Base-by-base conservation (phyloP, 2,329 filamentous ascomycete genomes). In the Colletotrichum sp. region DNA sequence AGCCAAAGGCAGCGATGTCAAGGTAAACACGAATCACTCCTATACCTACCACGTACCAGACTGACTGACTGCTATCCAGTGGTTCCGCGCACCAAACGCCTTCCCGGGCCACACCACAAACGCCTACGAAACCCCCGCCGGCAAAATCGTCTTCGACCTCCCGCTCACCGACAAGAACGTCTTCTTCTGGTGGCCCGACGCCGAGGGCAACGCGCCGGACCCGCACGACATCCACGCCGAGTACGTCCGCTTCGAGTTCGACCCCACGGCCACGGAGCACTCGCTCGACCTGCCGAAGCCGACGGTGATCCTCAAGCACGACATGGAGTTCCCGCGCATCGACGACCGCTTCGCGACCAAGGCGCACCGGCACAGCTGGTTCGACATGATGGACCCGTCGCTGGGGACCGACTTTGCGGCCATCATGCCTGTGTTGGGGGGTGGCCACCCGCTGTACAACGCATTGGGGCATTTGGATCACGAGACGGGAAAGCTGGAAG, bases 171-270 rank as follows among this genome's bases (percentile, higher is more conserved):
- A 86, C 55, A 80, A 83, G 57, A 87, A 87, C 67, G 83, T 85
- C 6, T 87, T 88, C 77, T 86, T 84, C 79, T 87, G 84, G 83
- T 87, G 81, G 83, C 84, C 85, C 11, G 84, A 86, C 70, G 80
- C 78, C 3, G 29, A 84, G 4, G 85, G 84, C 1, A 83, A 82
- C 65, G 80, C 84, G 0, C 84, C 85, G 0, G 77, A 80, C 11
- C 83, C 84, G 29, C 75, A 75, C 36, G 68, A 74, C 6, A 81
- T 84, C 66, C 69, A 71, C 13, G 79, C 79, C 22, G 77, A 82
- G 4, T 76, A 76, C 69, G 69, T 76, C 6, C 63, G 73, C 57
- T 72, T 72, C 63, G 69, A 76, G 15, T 64, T 76, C 70, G 73
- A 76, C 57, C 73, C 73, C 34, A 55, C 39, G 49, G n/a, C 57